Percentiles rank a stretch among this genome's conserved stretches.
Evolutionary conservation across 352 stramenopile species (phyloP).

Genomic region (Globisporangium emineosum): DNA sequence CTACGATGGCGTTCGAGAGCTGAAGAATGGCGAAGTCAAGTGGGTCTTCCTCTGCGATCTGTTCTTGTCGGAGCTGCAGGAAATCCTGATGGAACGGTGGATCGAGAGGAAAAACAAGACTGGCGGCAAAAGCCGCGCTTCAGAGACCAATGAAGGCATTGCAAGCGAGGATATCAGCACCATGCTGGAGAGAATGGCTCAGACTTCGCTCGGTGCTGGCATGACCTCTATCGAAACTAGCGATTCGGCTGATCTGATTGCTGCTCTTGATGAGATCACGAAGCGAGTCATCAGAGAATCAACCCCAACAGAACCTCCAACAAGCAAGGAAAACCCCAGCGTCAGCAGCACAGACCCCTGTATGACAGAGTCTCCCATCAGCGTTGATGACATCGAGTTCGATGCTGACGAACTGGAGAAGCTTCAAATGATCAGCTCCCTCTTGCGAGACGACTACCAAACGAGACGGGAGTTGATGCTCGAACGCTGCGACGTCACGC

Average conservation of each 20-base stretch:
- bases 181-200: not conserved
- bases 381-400: not conserved
- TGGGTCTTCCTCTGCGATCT: not conserved
- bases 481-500: not conserved
- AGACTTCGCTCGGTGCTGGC: not conserved
- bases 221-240: not conserved
- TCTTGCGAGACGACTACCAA: not conserved
- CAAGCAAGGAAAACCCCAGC: not conserved
- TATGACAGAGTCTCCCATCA: not conserved
- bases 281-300: not conserved
- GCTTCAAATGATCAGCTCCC: not conserved
- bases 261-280: not conserved
- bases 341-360: too few relatives aligned
- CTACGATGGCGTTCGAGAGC: not conserved
- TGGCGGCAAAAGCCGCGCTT: not conserved
- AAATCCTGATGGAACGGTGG: not conserved
- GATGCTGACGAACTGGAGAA: not conserved
- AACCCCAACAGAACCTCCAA: not conserved
- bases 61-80: not conserved
- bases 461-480: not conserved
- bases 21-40: not conserved
- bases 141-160: not conserved
- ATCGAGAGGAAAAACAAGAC: not conserved
- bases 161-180: not conserved
- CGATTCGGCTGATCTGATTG: not conserved